Base-by-base conservation (phyloP, 2,329 filamentous ascomycete species). In the Kalmusia sp. region DNA sequence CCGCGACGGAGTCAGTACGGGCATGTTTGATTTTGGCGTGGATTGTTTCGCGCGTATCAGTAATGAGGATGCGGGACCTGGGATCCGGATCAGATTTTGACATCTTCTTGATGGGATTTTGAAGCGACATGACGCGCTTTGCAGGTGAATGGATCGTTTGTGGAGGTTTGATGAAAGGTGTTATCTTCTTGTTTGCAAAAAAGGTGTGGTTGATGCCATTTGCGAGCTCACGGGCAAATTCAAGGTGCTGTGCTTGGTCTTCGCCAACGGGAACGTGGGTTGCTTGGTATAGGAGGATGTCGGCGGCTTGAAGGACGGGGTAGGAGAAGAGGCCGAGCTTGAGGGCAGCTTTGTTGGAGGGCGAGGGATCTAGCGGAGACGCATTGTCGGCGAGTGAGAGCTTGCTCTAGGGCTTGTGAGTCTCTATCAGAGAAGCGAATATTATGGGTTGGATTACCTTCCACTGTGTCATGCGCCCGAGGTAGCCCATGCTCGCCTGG, bases 381-480 rank as follows among this genome's bases (percentile, higher is more conserved):
- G 83, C 79, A 52, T 86, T 79, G 17, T 87, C 80, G 8, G 83
- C 76, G 17, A 92, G 73, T 17, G 86, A 80, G 15, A 95, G 77
- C 74, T 96, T 96, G 73, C 85, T 91, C 67, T 70, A 40, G 8
- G 7, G 1, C 12, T 31, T 14, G 28, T 61, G 14, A 52, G 33
- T 11, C 44, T 54, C 28, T 22, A 2, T 27, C 37, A 31, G 17
- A 24, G 24, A 35, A 21, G 25, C 6, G 28, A 28, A 28, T 3
- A 14, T 15, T 17, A 35, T 3, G 17, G 21, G 7, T 3, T 33
- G 22, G 25, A 37, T 2, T 69, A 91, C 92, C 87, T 99, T 99
- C 93, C 95, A 99, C 75, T 98, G 95, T 24, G 95, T 98, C 95
- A 99, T 99, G n/a, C 95, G 84, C 8, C 89, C 89, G n/a, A 99